phyloP scores from a whole-genome alignment of 2,329 filamentous ascomycete species.

The Fusarium sp. region DNA sequence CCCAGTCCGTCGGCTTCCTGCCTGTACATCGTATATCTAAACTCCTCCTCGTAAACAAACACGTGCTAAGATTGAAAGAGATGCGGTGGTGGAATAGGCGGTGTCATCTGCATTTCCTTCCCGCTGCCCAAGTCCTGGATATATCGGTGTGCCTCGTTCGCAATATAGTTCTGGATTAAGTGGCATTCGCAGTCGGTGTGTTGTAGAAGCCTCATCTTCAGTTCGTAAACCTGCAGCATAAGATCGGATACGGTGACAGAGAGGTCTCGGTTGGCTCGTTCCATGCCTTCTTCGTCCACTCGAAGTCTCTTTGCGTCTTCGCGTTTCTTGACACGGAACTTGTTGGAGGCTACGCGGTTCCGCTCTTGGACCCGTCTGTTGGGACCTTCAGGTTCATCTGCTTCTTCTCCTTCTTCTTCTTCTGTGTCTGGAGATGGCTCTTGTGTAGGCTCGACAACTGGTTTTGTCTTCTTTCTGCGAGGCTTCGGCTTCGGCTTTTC shows the following conservation, averaged over 20 bases:
- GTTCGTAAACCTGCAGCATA: slow-evolving; percentile 35
- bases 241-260: slow-evolving; percentile 25
- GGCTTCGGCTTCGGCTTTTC: not conserved
- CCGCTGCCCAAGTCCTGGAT: slow-evolving; percentile 8
- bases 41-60: accelerated
- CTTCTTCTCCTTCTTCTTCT: not conserved
- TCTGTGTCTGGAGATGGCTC: not conserved
- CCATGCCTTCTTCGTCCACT: slow-evolving; percentile 34
- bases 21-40: not conserved
- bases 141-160: slow-evolving; percentile 35
- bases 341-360: slow-evolving; percentile 48
- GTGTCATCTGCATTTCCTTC: not conserved
- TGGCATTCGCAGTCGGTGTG: slow-evolving; percentile 44
- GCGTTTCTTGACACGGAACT: slow-evolving; percentile 43
- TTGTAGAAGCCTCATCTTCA: slow-evolving; percentile 44
- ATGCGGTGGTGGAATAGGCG: not conserved
- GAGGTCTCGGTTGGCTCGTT: slow-evolving; percentile 31
- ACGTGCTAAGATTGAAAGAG: not conserved
- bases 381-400: not conserved
- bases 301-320: slow-evolving; percentile 34
- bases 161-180: slow-evolving; percentile 45
- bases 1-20: not conserved
- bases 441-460: not conserved
- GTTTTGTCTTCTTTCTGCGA: not conserved
- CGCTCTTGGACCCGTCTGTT: slow-evolving; percentile 23